Conservation (phyloP, 1,284 basidiomycete species). For the Termitomyces sp. region DNA sequence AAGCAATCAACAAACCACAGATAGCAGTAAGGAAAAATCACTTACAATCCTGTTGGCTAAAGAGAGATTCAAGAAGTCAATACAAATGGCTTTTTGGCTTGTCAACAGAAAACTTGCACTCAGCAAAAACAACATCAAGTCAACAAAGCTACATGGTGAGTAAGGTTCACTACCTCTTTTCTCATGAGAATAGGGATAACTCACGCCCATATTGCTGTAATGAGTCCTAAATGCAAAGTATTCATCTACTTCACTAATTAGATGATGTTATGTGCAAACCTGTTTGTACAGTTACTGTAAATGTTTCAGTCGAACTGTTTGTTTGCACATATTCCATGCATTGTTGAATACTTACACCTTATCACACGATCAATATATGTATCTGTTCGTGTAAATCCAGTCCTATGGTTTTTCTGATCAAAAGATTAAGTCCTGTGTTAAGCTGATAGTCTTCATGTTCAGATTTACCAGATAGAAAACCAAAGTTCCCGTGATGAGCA, state of each 20-base stretch:
- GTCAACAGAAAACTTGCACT: constrained; percentile 3
- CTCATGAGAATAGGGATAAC: not conserved
- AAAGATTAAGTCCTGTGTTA: not conserved
- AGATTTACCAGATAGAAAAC: constrained; percentile 9
- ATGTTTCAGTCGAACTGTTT: not conserved
- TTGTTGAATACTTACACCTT: constrained; percentile 18
- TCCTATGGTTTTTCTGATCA: constrained; percentile 20
- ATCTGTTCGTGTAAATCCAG: constrained; percentile 24
- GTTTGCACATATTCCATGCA: not conserved
- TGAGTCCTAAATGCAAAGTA: constrained; percentile 3
- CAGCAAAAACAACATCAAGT: constrained; percentile 11
- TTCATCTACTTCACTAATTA: too few species aligned
- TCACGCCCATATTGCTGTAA: constrained; percentile 14
- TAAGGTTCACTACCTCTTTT: not conserved
- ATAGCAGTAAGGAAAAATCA: not conserved
- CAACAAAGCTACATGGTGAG: constrained; percentile 3
- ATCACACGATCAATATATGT: constrained; percentile 27
- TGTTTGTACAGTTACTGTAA: constrained; percentile 29
- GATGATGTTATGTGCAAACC: not conserved
- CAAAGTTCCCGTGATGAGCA: constrained; percentile 10
- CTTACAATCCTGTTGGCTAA: constrained; percentile 17
- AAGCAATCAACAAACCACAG: not conserved
- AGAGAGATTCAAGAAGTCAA: not conserved
- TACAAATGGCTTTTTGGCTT: not conserved
- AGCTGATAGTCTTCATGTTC: not conserved